Conservation (phyloP, 164 flowering plant genomes). For the Liriodendron chinense region DNA sequence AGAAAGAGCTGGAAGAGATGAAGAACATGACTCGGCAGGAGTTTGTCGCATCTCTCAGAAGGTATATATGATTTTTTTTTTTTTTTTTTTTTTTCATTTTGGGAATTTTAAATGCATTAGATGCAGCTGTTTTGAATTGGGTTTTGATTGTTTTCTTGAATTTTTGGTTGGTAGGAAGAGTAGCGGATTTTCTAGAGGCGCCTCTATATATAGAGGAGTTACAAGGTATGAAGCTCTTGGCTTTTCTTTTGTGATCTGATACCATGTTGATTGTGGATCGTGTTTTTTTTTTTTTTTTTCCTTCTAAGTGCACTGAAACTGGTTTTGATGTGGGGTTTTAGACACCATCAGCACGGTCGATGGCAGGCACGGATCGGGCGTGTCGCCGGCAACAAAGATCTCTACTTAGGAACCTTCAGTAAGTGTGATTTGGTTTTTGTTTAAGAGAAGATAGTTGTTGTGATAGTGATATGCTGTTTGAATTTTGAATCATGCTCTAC, state of each 20-base stretch:
- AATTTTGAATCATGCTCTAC: too few species aligned
- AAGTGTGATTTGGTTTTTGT: slow-evolving; percentile 20
- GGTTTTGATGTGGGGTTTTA: slow-evolving; percentile 17
- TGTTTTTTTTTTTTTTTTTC: background rate
- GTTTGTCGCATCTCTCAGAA: slow-evolving; percentile 85
- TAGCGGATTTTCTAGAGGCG: slow-evolving; percentile 91
- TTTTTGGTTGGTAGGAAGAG: slow-evolving; percentile 46
- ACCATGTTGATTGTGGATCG: background rate
- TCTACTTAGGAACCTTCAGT: slow-evolving; percentile 91
- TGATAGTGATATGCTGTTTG: too few species aligned
- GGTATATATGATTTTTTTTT: slow-evolving; percentile 31
- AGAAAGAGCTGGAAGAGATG: slow-evolving; percentile 83
- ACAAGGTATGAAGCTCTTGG: slow-evolving; percentile 47
- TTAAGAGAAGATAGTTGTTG: background rate
- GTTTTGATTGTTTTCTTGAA: background rate
- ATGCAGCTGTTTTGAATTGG: background rate
- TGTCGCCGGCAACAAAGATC: slow-evolving; percentile 91
- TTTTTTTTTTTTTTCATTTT: background rate
- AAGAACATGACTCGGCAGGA: slow-evolving; percentile 92
- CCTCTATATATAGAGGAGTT: slow-evolving; percentile 82
- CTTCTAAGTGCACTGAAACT: background rate
- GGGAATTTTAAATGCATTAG: background rate
- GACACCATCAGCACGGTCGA: slow-evolving; percentile 91
- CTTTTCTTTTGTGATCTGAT: slow-evolving; percentile 5
- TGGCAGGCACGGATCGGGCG: slow-evolving; percentile 94